Base-by-base conservation (phyloP, 257 asterid genomes). In the Linderniella brevidens region DNA sequence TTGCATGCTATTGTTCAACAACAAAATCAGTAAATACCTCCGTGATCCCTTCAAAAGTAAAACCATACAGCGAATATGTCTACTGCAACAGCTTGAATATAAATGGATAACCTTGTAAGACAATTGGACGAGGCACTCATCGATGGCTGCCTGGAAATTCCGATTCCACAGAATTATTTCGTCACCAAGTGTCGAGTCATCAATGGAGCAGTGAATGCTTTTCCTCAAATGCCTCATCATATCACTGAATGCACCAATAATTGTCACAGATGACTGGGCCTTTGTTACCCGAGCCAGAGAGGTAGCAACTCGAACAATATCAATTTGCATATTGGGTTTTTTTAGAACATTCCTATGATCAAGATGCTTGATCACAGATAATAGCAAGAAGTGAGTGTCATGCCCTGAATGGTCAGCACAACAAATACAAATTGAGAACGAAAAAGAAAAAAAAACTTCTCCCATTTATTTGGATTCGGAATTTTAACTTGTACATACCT, bases 221-320 rank as follows among this genome's bases (percentile, higher is more conserved):
- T 75, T 79, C 68, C 82, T 59, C 70, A 79, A 56, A 64, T 79
- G 92, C 53, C 92, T 68, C 92, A 72, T 63, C 82, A 79, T 75
- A 70, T 79, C 92, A 75, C 82, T 67, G 60, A 75, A 75, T 19
- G 79, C 82, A 58, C 86, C 82, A 65, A 75, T 37, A 53, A 75
- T 70, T 52, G 72, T 74, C 57, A 61, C 74, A 55, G 92, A 79
- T 25, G 77, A 60, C 66, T 75, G 75, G 47, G 65, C 58, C 82
- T 70, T 79, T 35, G 86, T 73, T 14, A 59, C 63, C 48, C 65
- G 68, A 66, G 71, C 66, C 64, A 79, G 67, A 62, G 76, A 57
- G 50, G 71, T 73, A 39, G 78, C 82, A 68, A 79, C 79, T 66
- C 66, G 74, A 66, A 79, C 76, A 60, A 79, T 76, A 55, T 75